Conservation (phyloP, 2,329 filamentous ascomycete genomes). For the Trichoderma harzianum region DNA sequence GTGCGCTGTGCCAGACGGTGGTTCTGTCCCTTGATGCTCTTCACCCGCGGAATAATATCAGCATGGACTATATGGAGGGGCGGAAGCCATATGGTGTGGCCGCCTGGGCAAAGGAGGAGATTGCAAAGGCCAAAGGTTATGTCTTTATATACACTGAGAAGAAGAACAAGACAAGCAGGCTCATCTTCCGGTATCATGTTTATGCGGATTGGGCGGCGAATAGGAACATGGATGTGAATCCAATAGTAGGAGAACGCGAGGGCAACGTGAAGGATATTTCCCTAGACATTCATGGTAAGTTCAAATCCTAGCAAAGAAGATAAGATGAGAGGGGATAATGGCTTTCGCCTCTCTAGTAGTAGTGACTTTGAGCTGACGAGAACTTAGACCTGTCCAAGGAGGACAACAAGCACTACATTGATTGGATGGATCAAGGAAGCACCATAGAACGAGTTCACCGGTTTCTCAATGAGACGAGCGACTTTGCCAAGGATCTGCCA, state of each 20-base stretch:
- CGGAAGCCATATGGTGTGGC: conserved; percentile 4
- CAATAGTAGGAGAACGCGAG: neutral
- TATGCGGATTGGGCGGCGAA: conserved; percentile 3
- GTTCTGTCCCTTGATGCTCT: conserved; percentile 4
- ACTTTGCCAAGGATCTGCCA: neutral
- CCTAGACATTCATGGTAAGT: conserved; percentile 4
- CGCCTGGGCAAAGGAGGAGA: neutral
- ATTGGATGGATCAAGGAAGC: neutral
- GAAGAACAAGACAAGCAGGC: neutral
- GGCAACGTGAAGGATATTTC: conserved; percentile 3
- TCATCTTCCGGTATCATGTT: conserved; percentile 1
- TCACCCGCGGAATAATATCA: neutral
- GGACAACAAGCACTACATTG: neutral
- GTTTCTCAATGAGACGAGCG: neutral
- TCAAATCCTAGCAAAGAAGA: neutral
- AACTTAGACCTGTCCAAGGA: neutral
- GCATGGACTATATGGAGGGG: neutral
- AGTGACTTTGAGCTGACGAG: neutral
- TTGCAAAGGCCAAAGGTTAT: neutral
- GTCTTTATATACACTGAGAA: conserved; percentile 1
- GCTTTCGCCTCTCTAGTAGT: neutral
- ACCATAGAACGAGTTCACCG: neutral
- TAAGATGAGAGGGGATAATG: neutral
- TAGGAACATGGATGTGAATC: conserved; percentile 9
- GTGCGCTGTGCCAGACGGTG: conserved; percentile 1